These are phyloP conservation scores for Gossypium mustelinum DNA, from an alignment of 345 rosid species.

Conservation along the genomic window DNA sequence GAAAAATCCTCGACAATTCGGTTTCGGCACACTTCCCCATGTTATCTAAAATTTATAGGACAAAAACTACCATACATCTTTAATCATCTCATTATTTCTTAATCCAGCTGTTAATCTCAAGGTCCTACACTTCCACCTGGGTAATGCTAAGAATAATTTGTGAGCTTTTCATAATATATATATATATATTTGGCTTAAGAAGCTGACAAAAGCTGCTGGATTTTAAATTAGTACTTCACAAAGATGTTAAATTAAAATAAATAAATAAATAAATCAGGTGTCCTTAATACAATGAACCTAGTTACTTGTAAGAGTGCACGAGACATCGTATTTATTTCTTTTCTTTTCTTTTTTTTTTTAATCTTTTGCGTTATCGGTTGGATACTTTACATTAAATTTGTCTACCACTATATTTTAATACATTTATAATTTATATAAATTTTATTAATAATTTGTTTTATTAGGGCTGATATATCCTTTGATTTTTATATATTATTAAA, in stretches of 20 bases:
- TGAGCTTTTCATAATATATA: not conserved
- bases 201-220: constrained; percentile 32
- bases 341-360: not conserved
- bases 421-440: too few species aligned
- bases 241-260: not conserved
- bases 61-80: not conserved
- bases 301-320: constrained; percentile 9
- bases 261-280: not conserved
- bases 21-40: constrained; percentile 29
- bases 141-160: not conserved
- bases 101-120: constrained; percentile 23
- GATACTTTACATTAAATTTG: not conserved
- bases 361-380: not conserved
- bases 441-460: too few species aligned
- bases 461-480: too few species aligned
- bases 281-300: constrained; percentile 39
- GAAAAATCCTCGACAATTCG: constrained; percentile 20
- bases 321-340: not conserved
- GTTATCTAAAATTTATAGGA: not conserved
- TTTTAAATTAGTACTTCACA: constrained; percentile 11
- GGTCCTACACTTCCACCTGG: constrained; percentile 19
- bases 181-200: not conserved
- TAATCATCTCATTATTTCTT: constrained; percentile 24
- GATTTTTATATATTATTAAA: too few species aligned
- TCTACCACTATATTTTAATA: too few species aligned